These are phyloP conservation scores for Chrysanthemum makinoi DNA, from an alignment of 129 eudicot genomes.

Conservation along the genomic window DNA sequence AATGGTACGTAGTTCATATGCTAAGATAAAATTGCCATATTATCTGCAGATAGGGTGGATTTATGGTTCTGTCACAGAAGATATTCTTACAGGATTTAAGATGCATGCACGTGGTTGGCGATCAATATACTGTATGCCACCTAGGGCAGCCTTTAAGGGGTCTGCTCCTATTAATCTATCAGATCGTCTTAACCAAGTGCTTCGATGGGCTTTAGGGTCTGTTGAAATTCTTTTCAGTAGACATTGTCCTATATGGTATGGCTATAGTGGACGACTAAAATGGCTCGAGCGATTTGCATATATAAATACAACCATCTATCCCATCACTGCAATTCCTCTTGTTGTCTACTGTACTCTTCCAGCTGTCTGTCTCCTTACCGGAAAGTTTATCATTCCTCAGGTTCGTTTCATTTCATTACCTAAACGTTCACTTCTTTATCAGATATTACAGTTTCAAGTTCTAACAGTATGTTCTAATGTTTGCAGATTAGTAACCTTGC, in stretches of 20 bases:
- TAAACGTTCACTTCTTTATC: not conserved
- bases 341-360: conserved; percentile 78
- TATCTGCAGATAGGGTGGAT: conserved; percentile 94
- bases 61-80: conserved; percentile 95
- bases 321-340: conserved; percentile 85
- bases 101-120: conserved; percentile 99
- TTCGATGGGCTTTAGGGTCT: conserved; percentile 97
- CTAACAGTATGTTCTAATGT: not conserved
- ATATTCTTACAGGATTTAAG: conserved; percentile 96
- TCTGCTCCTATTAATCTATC: conserved; percentile 97
- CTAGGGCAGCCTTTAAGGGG: conserved; percentile 86
- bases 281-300: conserved; percentile 96
- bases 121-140: conserved; percentile 91
- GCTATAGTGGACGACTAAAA: conserved; percentile 74
- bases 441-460: too few species aligned
- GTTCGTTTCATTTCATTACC: conserved; percentile 23
- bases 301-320: conserved; percentile 85
- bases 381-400: conserved; percentile 94
- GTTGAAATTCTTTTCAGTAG: conserved; percentile 90
- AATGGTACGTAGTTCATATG: too few species aligned
- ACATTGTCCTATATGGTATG: conserved; percentile 96
- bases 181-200: conserved; percentile 96
- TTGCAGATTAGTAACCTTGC: conserved; percentile 87
- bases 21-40: not conserved
- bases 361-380: conserved; percentile 93